These are phyloP conservation scores for Aeminium ludgeri DNA, from an alignment of 495 filamentous ascomycete genomes.

Conservation along the genomic window DNA sequence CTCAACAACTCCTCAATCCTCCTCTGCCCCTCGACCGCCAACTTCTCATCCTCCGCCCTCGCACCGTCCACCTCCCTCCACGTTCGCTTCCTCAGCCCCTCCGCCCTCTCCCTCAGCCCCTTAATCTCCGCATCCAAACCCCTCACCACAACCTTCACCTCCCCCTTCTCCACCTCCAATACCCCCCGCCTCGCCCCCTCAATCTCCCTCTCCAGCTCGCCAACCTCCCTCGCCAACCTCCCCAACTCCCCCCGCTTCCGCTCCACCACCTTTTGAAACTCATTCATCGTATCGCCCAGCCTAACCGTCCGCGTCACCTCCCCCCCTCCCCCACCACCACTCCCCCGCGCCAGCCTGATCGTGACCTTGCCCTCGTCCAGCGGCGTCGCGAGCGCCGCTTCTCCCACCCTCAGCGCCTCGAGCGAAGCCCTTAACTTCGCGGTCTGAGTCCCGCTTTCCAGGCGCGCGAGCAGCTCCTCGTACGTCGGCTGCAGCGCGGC, in stretches of 20 bases:
- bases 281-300: not conserved
- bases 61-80: no score
- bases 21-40: no score
- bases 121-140: not conserved
- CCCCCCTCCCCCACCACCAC: no score
- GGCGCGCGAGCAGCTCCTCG: conserved; percentile 4
- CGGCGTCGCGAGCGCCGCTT: not conserved
- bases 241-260: not conserved
- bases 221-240: not conserved
- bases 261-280: not conserved
- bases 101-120: no score
- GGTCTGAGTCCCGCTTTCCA: not conserved
- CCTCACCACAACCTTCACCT: not conserved
- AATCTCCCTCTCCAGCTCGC: not conserved
- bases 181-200: not conserved
- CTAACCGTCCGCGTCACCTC: not conserved
- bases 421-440: not conserved
- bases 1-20: no score
- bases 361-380: conserved; percentile 5
- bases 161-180: not conserved
- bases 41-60: no score
- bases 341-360: not conserved
- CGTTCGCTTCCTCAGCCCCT: no score
- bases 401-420: not conserved
- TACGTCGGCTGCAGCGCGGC: conserved; percentile 1